Evolutionary conservation across 352 stramenopile species (phyloP), one percentile per base, ranked within the genome.

Genomic region (Phytophthora quininea): DNA sequence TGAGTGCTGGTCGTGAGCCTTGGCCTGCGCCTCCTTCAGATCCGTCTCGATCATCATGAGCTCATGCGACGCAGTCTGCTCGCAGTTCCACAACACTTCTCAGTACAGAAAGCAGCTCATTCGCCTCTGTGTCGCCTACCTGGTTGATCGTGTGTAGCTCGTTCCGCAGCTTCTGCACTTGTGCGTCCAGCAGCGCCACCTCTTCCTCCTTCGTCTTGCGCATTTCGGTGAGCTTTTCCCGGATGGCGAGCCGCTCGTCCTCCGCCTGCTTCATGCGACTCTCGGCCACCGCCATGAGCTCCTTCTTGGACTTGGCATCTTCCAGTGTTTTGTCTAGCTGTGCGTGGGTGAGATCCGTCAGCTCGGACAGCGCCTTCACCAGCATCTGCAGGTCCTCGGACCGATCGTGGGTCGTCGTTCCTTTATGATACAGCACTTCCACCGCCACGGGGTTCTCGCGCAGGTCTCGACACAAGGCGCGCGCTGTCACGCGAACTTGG

Each of bases 241-340:
- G 79, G 58, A 96, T 92, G 29, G 75, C 60, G 37, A 83, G 71
- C 6, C 88, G 81, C 54, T 97, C 88, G 64, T 95, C 88, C 48
- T 94, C 85, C 0, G 87, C 87, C 58, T 94, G 87, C 49, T 94
- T 89, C 71, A 93, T 84, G 31, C 89, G 86, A 46, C 71, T 86
- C 67, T 92, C 86, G 8, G 89, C 84, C 48, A 89, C 74, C 10
- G 84, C 74, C 79, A 96, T 85, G 35, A 93, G 66, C 62, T 95
- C 84, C 40, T 86, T 89, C 65, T 94, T 91, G 38, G 88, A 90
- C 61, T 90, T 90, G 51, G 88, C 84, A 53, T 97, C 89, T 57
- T 97, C 89, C 8, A 96, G 74, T 6, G 87, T 95, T 62, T 92
- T 96, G 50, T 92, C 85, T 31, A 96, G 72, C 51, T 92, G 79